These are phyloP conservation scores for Musa itinerans DNA, from an alignment of 176 grass and related monocot genomes.

Conservation along the genomic window DNA sequence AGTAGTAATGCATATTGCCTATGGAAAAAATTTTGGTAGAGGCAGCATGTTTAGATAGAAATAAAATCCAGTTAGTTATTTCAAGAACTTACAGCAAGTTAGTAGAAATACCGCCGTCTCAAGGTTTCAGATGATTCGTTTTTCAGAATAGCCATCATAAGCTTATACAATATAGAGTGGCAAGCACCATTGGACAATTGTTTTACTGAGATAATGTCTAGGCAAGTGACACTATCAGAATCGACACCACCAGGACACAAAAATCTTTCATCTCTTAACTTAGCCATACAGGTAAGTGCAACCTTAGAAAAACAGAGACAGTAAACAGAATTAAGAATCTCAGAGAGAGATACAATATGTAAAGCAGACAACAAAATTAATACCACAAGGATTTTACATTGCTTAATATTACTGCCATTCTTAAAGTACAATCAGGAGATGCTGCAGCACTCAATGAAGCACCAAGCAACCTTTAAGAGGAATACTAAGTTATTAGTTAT, in stretches of 20 bases:
- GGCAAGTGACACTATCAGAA: conserved; percentile 73
- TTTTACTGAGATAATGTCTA: conserved; percentile 76
- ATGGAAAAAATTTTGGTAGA: conserved; percentile 23
- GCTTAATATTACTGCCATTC: conserved; percentile 83
- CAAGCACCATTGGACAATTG: conserved; percentile 80
- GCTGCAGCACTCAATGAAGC: conserved; percentile 79
- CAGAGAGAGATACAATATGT: neutral
- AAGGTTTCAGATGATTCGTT: conserved; percentile 89
- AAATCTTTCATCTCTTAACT: conserved; percentile 92
- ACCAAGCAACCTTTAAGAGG: conserved; percentile 59
- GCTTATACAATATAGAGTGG: conserved; percentile 82
- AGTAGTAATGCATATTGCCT: conserved; percentile 95
- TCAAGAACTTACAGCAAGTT: conserved; percentile 2
- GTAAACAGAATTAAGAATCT: conserved; percentile 17
- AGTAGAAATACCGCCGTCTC: conserved; percentile 55
- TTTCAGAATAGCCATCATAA: conserved; percentile 69
- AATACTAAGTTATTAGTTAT: conserved; percentile 19
- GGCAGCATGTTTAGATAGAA: conserved; percentile 14
- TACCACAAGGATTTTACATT: conserved; percentile 44
- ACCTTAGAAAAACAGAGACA: conserved; percentile 45
- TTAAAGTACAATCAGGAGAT: conserved; percentile 88
- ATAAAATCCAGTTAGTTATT: neutral
- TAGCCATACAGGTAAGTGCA: conserved; percentile 93
- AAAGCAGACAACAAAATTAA: conserved; percentile 3
- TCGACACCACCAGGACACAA: conserved; percentile 57